Evolutionary conservation across 768 basidiomycete genomes (phyloP).

Genomic region (Daedalea quercina): DNA sequence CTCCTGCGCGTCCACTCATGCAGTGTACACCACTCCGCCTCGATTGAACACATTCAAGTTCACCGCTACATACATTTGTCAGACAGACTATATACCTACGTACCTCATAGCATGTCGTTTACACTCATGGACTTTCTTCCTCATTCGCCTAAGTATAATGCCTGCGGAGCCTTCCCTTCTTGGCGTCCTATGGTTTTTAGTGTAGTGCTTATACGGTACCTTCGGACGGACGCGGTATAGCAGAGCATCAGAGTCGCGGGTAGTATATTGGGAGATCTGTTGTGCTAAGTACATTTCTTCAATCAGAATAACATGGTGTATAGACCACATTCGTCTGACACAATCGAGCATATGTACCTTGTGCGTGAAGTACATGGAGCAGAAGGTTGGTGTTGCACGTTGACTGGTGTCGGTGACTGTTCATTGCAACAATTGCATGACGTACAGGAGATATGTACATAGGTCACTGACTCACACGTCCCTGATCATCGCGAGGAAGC

Average conservation of each 20-base stretch:
- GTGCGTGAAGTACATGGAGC: no score
- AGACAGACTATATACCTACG: constrained; percentile 1
- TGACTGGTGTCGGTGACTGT: no score
- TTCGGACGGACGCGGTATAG: neutral
- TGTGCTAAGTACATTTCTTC: no score
- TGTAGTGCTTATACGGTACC: neutral
- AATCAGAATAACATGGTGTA: no score
- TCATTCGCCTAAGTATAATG: neutral
- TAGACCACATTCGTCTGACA: no score
- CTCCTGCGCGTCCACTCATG: neutral
- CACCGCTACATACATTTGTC: neutral
- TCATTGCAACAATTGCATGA: no score
- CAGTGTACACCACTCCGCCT: neutral
- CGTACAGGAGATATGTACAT: no score
- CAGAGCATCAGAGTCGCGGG: neutral
- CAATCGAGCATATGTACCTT: no score
- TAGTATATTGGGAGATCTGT: no score
- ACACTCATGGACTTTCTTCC: neutral
- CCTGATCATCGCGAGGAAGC: no score
- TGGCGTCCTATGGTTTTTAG: neutral
- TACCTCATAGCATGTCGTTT: neutral
- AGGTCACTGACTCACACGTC: no score
- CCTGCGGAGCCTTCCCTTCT: neutral
- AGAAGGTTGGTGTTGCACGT: no score
- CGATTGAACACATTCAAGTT: neutral